phyloP scores from a whole-genome alignment of 192 early-diverging fungal species.

The Umbelopsis ramanniana region DNA sequence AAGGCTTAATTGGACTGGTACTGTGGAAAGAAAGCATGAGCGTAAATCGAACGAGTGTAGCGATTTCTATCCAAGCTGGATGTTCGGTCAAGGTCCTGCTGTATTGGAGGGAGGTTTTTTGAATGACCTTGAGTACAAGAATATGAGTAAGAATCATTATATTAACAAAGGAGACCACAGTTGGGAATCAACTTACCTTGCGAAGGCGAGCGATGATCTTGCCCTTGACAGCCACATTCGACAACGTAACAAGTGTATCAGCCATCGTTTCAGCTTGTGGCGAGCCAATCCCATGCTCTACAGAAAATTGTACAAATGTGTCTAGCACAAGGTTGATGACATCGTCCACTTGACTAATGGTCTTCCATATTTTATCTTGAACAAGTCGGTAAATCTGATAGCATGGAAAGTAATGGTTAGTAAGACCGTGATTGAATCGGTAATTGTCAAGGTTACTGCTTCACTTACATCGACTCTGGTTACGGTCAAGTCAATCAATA shows the following conservation, averaged over 20 bases:
- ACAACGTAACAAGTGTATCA: conserved; percentile 83
- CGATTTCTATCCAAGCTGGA: conserved; percentile 86
- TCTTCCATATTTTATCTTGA: conserved; percentile 83
- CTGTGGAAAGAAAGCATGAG: conserved; percentile 88
- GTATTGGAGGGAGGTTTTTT: conserved; percentile 67
- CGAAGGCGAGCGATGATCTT: conserved; percentile 81
- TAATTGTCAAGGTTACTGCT: conserved; percentile 46
- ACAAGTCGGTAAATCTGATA: conserved; percentile 78
- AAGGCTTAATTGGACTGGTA: conserved; percentile 61
- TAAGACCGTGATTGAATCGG: conserved; percentile 35
- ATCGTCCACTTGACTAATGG: conserved; percentile 76
- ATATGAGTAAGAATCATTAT: conserved; percentile 43
- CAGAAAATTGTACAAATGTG: conserved; percentile 72
- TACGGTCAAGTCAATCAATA: conserved; percentile 82
- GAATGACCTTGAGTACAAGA: conserved; percentile 57
- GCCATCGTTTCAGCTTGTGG: conserved; percentile 80
- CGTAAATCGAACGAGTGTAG: conserved; percentile 80
- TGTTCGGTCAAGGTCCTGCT: conserved; percentile 73
- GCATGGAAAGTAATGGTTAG: conserved; percentile 9
- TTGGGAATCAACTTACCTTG: conserved; percentile 49
- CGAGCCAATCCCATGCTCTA: conserved; percentile 78
- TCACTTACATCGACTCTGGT: conserved; percentile 58
- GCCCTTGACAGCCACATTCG: conserved; percentile 74
- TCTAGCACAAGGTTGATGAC: conserved; percentile 80
- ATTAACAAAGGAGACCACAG: conserved; percentile 23